Percentiles rank a stretch among this genome's conserved stretches.
Conservation (phyloP, 164 flowering plant genomes). For the Magnolia sinica region DNA sequence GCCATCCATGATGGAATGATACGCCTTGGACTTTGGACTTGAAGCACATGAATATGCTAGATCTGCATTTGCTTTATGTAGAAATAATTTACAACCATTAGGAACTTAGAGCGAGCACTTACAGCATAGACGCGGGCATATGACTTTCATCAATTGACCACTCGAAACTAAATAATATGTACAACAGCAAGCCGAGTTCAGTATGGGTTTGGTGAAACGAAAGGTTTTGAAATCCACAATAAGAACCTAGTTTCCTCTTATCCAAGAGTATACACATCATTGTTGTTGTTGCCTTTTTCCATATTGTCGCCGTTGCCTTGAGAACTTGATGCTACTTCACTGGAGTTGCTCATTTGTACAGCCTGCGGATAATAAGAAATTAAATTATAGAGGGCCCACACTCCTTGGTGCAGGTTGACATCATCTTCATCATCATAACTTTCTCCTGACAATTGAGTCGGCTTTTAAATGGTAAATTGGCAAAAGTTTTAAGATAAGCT, state of each 20-base stretch:
- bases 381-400: background rate
- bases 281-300: constrained; percentile 27
- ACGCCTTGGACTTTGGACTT: no score
- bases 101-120: background rate
- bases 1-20: no score
- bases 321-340: constrained; percentile 22
- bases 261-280: constrained; percentile 6
- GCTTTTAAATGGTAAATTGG: no score
- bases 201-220: background rate
- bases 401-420: background rate
- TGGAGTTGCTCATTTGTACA: constrained; percentile 23
- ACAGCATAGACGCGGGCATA: background rate
- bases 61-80: background rate
- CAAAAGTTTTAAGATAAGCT: background rate
- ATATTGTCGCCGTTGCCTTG: constrained; percentile 20
- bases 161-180: background rate
- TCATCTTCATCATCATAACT: background rate
- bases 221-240: background rate
- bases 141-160: background rate
- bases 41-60: background rate
- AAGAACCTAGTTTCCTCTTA: constrained; percentile 9
- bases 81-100: background rate
- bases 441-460: background rate
- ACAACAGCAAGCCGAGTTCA: background rate
- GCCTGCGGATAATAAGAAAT: constrained; percentile 39